These are phyloP conservation scores for Phanerochaete carnosa DNA, from an alignment of 768 basidiomycete species.

Conservation along the genomic window DNA sequence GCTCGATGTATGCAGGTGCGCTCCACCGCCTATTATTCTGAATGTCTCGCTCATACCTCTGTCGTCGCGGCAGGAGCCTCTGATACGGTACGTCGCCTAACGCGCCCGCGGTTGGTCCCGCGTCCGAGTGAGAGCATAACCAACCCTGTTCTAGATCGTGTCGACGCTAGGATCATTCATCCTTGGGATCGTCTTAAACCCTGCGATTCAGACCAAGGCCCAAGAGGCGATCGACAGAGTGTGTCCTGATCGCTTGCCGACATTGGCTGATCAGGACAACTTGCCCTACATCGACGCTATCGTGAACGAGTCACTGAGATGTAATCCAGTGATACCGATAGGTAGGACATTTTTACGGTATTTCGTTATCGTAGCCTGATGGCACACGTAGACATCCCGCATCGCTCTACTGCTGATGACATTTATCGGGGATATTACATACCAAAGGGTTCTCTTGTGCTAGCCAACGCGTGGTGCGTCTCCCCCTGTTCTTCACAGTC, in stretches of 20 bases:
- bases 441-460: conserved; percentile 28
- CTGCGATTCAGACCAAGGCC: conserved; percentile 10
- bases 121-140: too few species aligned
- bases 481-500: too few species aligned
- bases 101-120: too few species aligned
- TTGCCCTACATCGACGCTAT: conserved; percentile 14
- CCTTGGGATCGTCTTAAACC: conserved; percentile 10
- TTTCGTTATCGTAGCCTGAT: not conserved
- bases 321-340: conserved; percentile 13
- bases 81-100: conserved; percentile 10
- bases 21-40: too few species aligned
- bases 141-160: conserved; percentile 5
- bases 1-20: conserved; percentile 15
- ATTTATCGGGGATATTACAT: conserved; percentile 28
- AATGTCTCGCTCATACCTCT: not conserved
- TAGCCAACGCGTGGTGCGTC: conserved; percentile 32
- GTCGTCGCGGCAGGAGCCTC: not conserved
- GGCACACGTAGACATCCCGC: conserved; percentile 22
- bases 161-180: conserved; percentile 14
- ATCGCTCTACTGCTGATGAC: conserved; percentile 26
- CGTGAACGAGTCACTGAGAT: conserved; percentile 14
- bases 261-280: not conserved
- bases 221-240: conserved; percentile 9
- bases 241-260: conserved; percentile 9
- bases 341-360: not conserved